Conservation (phyloP, 2,329 filamentous ascomycete genomes). For the Fusarium ambrosium region DNA sequence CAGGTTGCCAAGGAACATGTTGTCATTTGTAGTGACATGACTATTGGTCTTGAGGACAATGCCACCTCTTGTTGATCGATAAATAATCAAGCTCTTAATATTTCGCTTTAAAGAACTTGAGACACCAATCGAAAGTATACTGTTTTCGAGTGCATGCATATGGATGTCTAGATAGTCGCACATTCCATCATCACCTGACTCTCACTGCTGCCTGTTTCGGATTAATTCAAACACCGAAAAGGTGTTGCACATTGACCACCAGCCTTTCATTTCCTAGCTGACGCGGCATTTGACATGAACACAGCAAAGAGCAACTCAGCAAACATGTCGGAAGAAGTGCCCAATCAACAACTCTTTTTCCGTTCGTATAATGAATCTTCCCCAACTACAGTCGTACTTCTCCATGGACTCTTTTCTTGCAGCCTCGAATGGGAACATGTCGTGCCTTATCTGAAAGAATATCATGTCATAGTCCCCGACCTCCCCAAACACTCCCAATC, state of each 20-base stretch:
- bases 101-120: background rate
- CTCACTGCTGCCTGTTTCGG: background rate
- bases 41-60: background rate
- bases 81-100: background rate
- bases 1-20: no score
- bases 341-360: background rate
- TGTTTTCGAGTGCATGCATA: background rate
- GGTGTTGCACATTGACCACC: background rate
- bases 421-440: constrained; percentile 2
- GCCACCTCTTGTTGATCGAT: background rate
- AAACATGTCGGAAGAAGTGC: background rate
- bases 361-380: background rate
- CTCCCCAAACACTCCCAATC: background rate
- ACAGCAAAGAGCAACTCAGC: no score
- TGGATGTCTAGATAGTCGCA: background rate
- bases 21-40: no score
- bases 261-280: constrained; percentile 1
- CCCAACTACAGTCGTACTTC: background rate
- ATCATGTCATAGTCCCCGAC: background rate
- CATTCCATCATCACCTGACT: constrained; percentile 1
- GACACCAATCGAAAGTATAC: background rate
- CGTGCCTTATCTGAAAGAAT: background rate
- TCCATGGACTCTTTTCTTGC: constrained; percentile 1
- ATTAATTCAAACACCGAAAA: constrained; percentile 4
- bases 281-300: background rate